phyloP scores from a whole-genome alignment of 768 basidiomycete genomes.

The Royoungia palumana region DNA sequence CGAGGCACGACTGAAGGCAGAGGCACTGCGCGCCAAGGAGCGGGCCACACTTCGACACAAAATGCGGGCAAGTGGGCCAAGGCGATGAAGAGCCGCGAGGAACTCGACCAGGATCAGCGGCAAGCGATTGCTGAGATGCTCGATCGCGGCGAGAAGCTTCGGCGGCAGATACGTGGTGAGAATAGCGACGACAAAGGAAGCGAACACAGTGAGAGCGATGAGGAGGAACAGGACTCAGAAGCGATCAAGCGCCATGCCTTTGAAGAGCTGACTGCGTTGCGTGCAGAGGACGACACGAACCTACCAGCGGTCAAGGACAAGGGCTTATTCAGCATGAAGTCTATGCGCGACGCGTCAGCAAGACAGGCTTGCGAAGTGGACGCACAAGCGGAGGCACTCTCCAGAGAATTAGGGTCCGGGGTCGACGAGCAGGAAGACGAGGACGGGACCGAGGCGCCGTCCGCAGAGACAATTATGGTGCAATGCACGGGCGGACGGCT shows the following conservation, averaged over 20 bases:
- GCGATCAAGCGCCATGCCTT: too few relatives aligned
- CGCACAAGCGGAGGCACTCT: conserved; percentile 67
- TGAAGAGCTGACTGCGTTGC: too few relatives aligned
- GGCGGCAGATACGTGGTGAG: conserved; percentile 70
- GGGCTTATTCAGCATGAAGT: conserved; percentile 93
- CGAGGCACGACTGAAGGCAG: conserved; percentile 57
- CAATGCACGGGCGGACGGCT: conserved; percentile 68
- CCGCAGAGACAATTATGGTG: conserved; percentile 36
- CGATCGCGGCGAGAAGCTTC: conserved; percentile 72
- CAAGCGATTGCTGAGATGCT: conserved; percentile 84
- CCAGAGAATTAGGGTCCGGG: conserved; percentile 58
- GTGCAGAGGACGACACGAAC: conserved; percentile 35
- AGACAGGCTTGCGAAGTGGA: conserved; percentile 56
- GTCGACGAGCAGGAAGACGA: conserved; percentile 32
- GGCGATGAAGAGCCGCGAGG: conserved; percentile 66
- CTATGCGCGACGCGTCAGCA: conserved; percentile 91
- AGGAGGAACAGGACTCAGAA: conserved; percentile 37
- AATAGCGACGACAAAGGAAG: conserved; percentile 54
- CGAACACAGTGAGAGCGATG: conserved; percentile 41
- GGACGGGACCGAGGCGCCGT: conserved; percentile 32
- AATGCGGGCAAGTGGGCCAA: conserved; percentile 87
- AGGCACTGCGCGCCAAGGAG: conserved; percentile 80
- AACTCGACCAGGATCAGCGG: conserved; percentile 59
- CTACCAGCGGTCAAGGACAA: conserved; percentile 41
- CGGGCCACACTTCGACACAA: conserved; percentile 88